A percentile compares a stretch with the other conserved stretches of the same genome.
phyloP scores from a whole-genome alignment of 495 filamentous ascomycete genomes.

The Cairneyella variabilis region DNA sequence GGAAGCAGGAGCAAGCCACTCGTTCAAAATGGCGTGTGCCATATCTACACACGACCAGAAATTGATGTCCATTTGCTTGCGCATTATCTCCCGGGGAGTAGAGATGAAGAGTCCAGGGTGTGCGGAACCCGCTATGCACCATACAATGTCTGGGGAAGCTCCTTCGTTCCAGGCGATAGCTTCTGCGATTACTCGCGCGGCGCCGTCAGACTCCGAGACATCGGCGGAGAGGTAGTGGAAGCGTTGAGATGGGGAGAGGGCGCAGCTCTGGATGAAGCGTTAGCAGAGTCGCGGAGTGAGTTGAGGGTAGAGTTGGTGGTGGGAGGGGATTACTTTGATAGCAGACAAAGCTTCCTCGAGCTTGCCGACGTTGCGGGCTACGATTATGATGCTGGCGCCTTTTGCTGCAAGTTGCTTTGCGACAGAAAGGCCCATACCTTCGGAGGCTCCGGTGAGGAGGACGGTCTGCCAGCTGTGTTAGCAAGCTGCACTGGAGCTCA shows the following conservation, averaged over 20 bases:
- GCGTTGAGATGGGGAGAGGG: conserved; percentile 60
- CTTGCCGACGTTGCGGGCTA: conserved; percentile 71
- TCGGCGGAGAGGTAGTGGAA: conserved; percentile 87
- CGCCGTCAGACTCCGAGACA: conserved; percentile 64
- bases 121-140: conserved; percentile 83
- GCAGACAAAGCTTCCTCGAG: conserved; percentile 68
- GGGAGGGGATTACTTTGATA: conserved; percentile 48
- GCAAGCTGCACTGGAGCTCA: background rate
- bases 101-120: conserved; percentile 78
- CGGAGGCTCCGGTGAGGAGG: conserved; percentile 86
- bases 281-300: conserved; percentile 1
- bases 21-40: conserved; percentile 62
- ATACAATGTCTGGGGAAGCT: conserved; percentile 74
- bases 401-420: conserved; percentile 70
- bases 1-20: conserved; percentile 59
- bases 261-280: conserved; percentile 50
- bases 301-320: too few species aligned
- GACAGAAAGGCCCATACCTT: conserved; percentile 80
- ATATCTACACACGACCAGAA: conserved; percentile 89
- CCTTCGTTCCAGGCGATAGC: conserved; percentile 81
- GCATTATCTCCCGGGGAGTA: conserved; percentile 55
- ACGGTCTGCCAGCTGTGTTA: conserved; percentile 56
- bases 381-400: conserved; percentile 83
- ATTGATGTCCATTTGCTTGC: conserved; percentile 84
- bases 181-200: conserved; percentile 62